phyloP scores from a whole-genome alignment of 257 asterid genomes.

The Nyctanthes arbortristis region DNA sequence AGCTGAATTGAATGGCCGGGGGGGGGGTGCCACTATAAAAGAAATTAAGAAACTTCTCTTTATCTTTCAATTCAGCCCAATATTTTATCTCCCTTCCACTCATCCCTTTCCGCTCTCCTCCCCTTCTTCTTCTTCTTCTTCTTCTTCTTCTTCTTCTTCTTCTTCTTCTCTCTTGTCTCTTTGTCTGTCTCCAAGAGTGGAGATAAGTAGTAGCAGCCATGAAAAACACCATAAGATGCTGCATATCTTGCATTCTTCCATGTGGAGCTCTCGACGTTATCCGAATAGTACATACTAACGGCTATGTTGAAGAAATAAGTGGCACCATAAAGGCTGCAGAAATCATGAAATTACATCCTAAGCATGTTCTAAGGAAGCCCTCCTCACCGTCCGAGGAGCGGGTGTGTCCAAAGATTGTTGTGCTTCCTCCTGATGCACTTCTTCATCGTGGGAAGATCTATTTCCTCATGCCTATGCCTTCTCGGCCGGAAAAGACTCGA shows the following conservation, averaged over 20 bases:
- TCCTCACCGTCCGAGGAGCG: conserved; percentile 52
- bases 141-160: background rate
- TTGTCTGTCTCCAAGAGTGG: background rate
- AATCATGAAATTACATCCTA: conserved; percentile 80
- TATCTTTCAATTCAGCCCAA: conserved; percentile 19
- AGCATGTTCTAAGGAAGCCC: conserved; percentile 82
- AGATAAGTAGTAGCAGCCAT: conserved; percentile 25
- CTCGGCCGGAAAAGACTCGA: conserved; percentile 40
- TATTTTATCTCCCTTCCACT: conserved; percentile 16
- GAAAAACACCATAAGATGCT: conserved; percentile 79
- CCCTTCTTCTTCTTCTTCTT: background rate
- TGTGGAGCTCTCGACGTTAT: conserved; percentile 95
- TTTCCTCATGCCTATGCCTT: conserved; percentile 78
- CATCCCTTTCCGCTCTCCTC: no score
- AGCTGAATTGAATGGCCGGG: no score
- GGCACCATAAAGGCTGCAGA: conserved; percentile 70
- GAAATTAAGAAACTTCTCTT: conserved; percentile 29
- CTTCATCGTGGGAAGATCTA: conserved; percentile 93
- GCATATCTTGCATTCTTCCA: conserved; percentile 99
- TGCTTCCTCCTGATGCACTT: conserved; percentile 76
- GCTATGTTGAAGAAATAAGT: conserved; percentile 77
- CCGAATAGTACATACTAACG: conserved; percentile 82
- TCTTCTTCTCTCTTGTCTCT: conserved; percentile 17
- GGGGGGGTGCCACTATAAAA: no score
- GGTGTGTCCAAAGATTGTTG: conserved; percentile 61